Evolutionary conservation across 768 basidiomycete species (phyloP).

Genomic region (Phlebiopsis gigantea): DNA sequence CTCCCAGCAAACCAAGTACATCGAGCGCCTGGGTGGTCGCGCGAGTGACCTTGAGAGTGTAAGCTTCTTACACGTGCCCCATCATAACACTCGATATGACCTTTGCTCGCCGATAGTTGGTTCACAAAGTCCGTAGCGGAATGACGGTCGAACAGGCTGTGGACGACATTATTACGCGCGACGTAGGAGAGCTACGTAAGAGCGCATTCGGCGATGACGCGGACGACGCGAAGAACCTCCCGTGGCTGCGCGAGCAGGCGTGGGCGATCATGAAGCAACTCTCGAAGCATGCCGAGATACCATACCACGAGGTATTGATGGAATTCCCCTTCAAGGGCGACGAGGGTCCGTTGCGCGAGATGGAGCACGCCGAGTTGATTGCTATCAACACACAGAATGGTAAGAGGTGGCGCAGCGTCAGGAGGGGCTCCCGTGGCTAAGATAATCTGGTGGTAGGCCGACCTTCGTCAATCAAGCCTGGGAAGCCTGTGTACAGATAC

Average conservation of each 20-base stretch:
- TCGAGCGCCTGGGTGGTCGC: constrained; percentile 83
- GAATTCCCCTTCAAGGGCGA: constrained; percentile 93
- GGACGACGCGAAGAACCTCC: constrained; percentile 77
- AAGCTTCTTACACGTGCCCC: constrained; percentile 24
- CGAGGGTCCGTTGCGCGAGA: constrained; percentile 68
- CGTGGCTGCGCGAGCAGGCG: constrained; percentile 85
- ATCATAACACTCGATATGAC: background rate
- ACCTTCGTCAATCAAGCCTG: constrained; percentile 79
- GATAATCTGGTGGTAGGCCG: too few species aligned
- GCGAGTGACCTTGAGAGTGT: constrained; percentile 87
- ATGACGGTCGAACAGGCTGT: constrained; percentile 73
- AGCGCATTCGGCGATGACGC: constrained; percentile 89
- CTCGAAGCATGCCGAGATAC: constrained; percentile 59
- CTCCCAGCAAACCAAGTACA: constrained; percentile 44
- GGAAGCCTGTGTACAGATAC: constrained; percentile 84
- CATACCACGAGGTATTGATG: constrained; percentile 77
- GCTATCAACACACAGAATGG: constrained; percentile 73
- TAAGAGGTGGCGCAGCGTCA: constrained; percentile 38
- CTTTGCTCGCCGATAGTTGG: constrained; percentile 44
- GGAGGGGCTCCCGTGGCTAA: too few species aligned
- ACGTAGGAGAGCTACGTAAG: constrained; percentile 81
- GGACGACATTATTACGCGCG: constrained; percentile 81
- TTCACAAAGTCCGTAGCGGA: constrained; percentile 80
- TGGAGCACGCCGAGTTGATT: constrained; percentile 90
- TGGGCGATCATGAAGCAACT: constrained; percentile 80